A percentile compares a stretch with the other conserved stretches of the same genome.
phyloP scores from a whole-genome alignment of 495 filamentous ascomycete species.

The Xylaria grammica region DNA sequence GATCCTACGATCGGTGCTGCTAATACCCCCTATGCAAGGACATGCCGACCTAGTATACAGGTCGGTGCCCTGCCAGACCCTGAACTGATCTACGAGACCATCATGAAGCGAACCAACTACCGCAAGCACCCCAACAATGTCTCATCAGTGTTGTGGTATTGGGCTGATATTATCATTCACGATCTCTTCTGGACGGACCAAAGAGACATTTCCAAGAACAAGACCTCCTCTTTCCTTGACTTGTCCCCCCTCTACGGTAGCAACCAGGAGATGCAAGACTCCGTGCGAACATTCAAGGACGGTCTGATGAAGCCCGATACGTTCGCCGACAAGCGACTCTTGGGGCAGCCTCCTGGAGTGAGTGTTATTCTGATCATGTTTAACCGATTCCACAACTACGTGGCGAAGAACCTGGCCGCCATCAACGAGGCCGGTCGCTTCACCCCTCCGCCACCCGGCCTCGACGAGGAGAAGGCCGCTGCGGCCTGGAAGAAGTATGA shows the following conservation, averaged over 20 bases:
- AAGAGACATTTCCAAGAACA: constrained; percentile 58
- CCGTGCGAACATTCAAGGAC: constrained; percentile 77
- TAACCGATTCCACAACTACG: constrained; percentile 79
- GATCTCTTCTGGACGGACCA: constrained; percentile 50
- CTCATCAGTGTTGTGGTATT: constrained; percentile 87
- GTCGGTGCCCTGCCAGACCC: constrained; percentile 75
- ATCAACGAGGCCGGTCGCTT: constrained; percentile 79
- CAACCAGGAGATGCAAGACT: constrained; percentile 74
- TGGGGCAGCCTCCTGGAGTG: constrained; percentile 86
- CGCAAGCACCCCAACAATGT: constrained; percentile 68
- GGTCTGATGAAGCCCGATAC: constrained; percentile 85
- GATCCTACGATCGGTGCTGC: constrained; percentile 53
- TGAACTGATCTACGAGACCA: constrained; percentile 74
- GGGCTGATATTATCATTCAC: constrained; percentile 90
- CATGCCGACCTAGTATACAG: constrained; percentile 49
- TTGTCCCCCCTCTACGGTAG: constrained; percentile 86
- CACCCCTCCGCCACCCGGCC: constrained; percentile 53
- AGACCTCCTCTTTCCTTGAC: constrained; percentile 86
- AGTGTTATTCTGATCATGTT: constrained; percentile 74
- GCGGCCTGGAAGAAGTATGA: constrained; percentile 72
- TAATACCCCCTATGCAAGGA: constrained; percentile 70
- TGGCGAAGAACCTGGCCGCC: constrained; percentile 62
- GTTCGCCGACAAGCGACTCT: constrained; percentile 76
- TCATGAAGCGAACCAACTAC: constrained; percentile 55
- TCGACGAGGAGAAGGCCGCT: constrained; percentile 53